Conservation (phyloP, 768 basidiomycete genomes). For the Amanita muscaria region DNA sequence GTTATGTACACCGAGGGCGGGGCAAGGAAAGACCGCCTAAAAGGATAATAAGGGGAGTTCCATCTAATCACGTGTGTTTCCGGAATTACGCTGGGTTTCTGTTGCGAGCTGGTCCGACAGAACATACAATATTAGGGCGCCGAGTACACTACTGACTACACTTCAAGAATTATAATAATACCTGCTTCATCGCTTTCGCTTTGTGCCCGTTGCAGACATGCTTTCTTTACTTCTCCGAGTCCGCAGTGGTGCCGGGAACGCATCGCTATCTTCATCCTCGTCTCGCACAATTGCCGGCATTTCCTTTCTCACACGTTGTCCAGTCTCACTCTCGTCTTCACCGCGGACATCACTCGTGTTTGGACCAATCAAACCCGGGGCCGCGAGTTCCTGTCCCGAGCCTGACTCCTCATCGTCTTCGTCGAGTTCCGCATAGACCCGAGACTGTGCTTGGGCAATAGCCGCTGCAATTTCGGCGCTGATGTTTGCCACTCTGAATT, state of each 20-base stretch:
- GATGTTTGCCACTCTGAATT: slow-evolving; percentile 64
- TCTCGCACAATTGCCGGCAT: slow-evolving; percentile 28
- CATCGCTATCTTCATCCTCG: slow-evolving; percentile 66
- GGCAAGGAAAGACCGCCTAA: slow-evolving; percentile 9
- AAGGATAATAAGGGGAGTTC: slow-evolving; percentile 13
- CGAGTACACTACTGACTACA: not conserved
- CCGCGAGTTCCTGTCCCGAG: slow-evolving; percentile 43
- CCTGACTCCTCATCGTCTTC: slow-evolving; percentile 40
- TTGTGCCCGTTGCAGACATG: slow-evolving; percentile 39
- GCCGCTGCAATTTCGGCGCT: slow-evolving; percentile 76
- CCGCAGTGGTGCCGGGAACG: slow-evolving; percentile 66
- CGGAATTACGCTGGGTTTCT: no score
- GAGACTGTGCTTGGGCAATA: slow-evolving; percentile 64
- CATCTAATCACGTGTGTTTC: slow-evolving; percentile 4
- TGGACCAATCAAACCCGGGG: slow-evolving; percentile 43
- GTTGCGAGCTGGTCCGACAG: not conserved
- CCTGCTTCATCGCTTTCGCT: slow-evolving; percentile 52
- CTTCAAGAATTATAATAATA: slow-evolving; percentile 11
- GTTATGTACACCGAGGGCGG: no score
- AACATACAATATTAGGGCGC: no score
- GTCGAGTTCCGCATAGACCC: slow-evolving; percentile 49
- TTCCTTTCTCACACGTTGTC: slow-evolving; percentile 6
- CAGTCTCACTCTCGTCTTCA: not conserved
- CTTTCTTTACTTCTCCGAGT: slow-evolving; percentile 55
- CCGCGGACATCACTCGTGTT: slow-evolving; percentile 58